Base-by-base conservation (phyloP, 495 filamentous ascomycete genomes). In the Penicillium bialowiezense region DNA sequence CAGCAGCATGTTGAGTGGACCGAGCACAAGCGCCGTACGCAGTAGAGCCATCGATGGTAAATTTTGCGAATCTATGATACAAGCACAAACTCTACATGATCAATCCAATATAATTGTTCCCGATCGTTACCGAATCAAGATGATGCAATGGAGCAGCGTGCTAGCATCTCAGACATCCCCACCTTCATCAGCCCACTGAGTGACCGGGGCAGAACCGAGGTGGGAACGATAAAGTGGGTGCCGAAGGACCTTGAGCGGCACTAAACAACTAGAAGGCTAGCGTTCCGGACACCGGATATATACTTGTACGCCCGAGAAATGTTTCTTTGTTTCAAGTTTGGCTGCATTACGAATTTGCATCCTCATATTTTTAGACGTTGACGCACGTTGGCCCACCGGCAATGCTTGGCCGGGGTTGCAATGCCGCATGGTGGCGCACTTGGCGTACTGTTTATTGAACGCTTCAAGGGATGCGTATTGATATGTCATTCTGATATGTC, bases 301-400 rank as follows among this genome's bases (percentile, higher is more conserved):
- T 33, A 35, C 19, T 17, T 23, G n/a, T n/a, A n/a, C n/a, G n/a
- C n/a, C n/a, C 41, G 17, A 31, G 23, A 24, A n/a, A 29, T 19
- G 17, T 21, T 19, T 32, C 10, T 12, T 14, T 7, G 32, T 45
- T 45, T 45, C 32, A 45, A 13, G 32, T 35, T 17, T 32, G 14
- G 43, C 33, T 32, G 43, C 32, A n/a, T 36, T 45, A 24, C 28
- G 26, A 40, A 53, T 37, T n/a, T 21, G 39, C 20, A 44, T n/a
- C 17, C n/a, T 26, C 41, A 43, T 62, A 55, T 59, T 62, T 62
- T 54, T 48, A 53, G 48, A 28, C 47, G 44, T 48, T 46, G 58
- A 55, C 58, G 55, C 51, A 50, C 40, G 39, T 52, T 48, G 50
- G 40, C 49, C 59, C 36, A 15, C 24, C 26, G 23, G 23, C 23